Evolutionary conservation across 139 green algal genomes (phyloP).

Genomic region (Cymbomonas tetramitiformis): DNA sequence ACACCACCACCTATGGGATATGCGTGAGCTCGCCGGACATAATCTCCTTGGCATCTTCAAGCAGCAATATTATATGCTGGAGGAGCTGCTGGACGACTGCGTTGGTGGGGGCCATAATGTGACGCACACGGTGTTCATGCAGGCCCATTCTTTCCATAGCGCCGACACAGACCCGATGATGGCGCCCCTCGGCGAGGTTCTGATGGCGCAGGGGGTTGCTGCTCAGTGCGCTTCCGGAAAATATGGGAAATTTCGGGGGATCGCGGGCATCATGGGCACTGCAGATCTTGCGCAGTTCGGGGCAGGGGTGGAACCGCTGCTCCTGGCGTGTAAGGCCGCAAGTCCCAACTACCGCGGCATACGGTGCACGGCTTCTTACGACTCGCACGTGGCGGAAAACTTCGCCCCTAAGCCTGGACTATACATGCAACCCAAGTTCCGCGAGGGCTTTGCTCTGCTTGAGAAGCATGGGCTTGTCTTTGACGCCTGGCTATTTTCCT

Average conservation of each 20-base stretch:
- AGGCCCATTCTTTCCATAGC: background rate
- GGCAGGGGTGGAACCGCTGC: background rate
- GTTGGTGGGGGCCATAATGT: background rate
- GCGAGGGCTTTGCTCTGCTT: background rate
- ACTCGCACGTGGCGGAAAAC: background rate
- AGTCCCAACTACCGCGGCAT: background rate
- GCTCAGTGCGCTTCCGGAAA: background rate
- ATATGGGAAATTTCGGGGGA: too few relatives aligned
- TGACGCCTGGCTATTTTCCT: background rate
- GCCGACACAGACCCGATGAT: background rate
- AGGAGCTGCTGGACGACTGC: background rate
- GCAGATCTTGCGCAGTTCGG: background rate
- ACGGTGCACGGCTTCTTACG: background rate
- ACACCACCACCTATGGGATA: too few relatives aligned
- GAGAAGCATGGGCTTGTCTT: background rate
- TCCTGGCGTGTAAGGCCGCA: background rate
- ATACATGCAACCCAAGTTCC: background rate
- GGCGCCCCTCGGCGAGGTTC: too few relatives aligned
- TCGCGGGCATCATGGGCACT: background rate
- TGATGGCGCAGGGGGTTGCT: background rate
- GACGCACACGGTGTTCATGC: background rate
- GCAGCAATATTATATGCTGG: background rate
- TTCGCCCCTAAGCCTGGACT: background rate
- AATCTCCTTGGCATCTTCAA: too few relatives aligned
- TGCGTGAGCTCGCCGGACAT: too few relatives aligned